These are phyloP conservation scores for Colletotrichum neosansevieriae DNA, from an alignment of 2,329 filamentous ascomycete genomes.

Conservation along the genomic window DNA sequence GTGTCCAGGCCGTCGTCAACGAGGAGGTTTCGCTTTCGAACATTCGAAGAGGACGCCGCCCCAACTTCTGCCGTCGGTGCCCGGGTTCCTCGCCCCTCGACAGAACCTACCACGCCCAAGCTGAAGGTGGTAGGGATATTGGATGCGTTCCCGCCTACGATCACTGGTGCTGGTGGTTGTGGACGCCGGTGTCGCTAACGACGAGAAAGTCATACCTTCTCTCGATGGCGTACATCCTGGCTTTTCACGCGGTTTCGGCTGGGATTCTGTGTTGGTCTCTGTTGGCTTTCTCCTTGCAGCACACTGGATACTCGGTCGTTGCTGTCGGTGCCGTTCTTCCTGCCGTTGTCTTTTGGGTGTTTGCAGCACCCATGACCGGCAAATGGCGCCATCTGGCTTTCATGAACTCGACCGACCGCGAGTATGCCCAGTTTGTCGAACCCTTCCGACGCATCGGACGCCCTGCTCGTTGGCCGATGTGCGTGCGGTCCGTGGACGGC, in stretches of 20 bases:
- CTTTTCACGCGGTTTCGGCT: background rate
- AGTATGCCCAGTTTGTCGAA: background rate
- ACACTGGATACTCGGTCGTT: too few species aligned
- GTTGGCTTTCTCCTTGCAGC: too few species aligned
- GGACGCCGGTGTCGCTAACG: background rate
- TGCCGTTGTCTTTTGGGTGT: background rate
- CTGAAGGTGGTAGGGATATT: background rate
- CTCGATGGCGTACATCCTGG: background rate
- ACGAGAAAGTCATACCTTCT: background rate
- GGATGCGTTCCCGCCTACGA: background rate
- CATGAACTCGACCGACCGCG: background rate
- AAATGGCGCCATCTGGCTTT: background rate
- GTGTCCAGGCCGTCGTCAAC: background rate
- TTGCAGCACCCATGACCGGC: background rate
- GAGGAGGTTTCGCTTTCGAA: background rate
- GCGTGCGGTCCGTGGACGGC: background rate
- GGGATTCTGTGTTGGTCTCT: background rate
- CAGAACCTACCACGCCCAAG: background rate
- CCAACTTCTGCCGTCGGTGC: too few species aligned
- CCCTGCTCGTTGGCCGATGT: background rate
- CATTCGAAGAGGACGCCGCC: too few species aligned
- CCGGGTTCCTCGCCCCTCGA: too few species aligned
- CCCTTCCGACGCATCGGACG: background rate
- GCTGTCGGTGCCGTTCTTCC: too few species aligned
- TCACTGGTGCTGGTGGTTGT: background rate